Conservation (phyloP, 2,329 filamentous ascomycete genomes). For the Lachnellula willkommii region DNA sequence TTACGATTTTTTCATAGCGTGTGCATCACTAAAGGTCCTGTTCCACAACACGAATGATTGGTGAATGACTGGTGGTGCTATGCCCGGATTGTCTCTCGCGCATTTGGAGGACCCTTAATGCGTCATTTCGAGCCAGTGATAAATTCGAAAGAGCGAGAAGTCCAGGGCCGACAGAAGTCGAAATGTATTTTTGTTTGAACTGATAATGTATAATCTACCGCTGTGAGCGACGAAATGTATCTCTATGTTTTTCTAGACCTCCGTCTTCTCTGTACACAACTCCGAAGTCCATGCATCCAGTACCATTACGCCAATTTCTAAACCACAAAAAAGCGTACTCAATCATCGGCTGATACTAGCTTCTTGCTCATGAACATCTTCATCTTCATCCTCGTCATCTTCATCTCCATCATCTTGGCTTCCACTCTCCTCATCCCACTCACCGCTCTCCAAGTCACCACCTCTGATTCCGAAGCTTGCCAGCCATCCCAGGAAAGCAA, state of each 20-base stretch:
- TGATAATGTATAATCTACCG: too few species aligned
- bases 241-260: neutral
- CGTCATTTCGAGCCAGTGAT: too few species aligned
- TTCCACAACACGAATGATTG: too few species aligned
- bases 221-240: too few species aligned
- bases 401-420: conserved; percentile 3
- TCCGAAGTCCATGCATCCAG: neutral
- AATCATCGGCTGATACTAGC: neutral
- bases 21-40: too few species aligned
- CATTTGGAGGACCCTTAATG: too few species aligned
- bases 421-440: conserved; percentile 31
- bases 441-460: conserved; percentile 53
- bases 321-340: neutral
- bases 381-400: neutral
- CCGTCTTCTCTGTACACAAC: neutral
- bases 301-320: neutral
- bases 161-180: too few species aligned
- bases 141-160: too few species aligned
- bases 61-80: too few species aligned
- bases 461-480: conserved; percentile 74
- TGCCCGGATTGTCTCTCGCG: too few species aligned
- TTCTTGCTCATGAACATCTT: neutral
- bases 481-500: conserved; percentile 75
- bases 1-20: too few species aligned
- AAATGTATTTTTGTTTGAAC: too few species aligned